phyloP scores from a whole-genome alignment of 495 filamentous ascomycete genomes.

The Pseudotulostoma volvatum region DNA sequence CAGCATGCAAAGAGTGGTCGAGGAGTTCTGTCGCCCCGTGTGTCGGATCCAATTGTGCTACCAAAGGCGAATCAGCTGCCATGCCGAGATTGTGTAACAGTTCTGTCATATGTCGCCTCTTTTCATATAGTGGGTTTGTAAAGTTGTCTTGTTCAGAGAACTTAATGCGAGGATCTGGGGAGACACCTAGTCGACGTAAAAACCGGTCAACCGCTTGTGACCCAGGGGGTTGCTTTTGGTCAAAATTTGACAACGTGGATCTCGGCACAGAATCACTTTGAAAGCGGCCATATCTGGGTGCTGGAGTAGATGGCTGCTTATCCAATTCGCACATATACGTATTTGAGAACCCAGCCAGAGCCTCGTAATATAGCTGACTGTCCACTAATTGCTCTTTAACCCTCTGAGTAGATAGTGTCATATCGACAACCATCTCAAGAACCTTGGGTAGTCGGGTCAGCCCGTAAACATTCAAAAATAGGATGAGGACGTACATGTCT shows the following conservation, averaged over 20 bases:
- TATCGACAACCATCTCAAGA: conserved; percentile 17
- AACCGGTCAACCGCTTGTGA: conserved; percentile 19
- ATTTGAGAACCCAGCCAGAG: conserved; percentile 18
- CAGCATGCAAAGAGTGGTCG: conserved; percentile 15
- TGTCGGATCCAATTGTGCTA: conserved; percentile 12
- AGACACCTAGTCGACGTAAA: conserved; percentile 23
- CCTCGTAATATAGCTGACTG: conserved; percentile 23
- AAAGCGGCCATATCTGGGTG: no score
- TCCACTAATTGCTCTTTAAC: conserved; percentile 15
- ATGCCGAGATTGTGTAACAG: conserved; percentile 11
- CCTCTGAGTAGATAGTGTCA: conserved; percentile 20
- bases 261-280: no score
- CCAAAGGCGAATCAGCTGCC: conserved; percentile 19
- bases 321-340: conserved; percentile 20
- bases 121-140: conserved; percentile 14
- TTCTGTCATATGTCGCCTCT: conserved; percentile 16
- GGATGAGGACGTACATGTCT: conserved; percentile 18
- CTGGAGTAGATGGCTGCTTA: conserved; percentile 9
- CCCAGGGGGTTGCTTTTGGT: background rate
- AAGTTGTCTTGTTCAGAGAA: conserved; percentile 11
- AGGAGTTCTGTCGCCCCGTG: conserved; percentile 22
- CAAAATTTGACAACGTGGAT: no score
- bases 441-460: conserved; percentile 13
- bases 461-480: background rate
- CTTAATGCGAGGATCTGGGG: conserved; percentile 11